Evolutionary conservation across 2,329 filamentous ascomycete genomes (phyloP), one percentile per base, ranked within the genome.

Genomic region (Sclerotinia borealis): DNA sequence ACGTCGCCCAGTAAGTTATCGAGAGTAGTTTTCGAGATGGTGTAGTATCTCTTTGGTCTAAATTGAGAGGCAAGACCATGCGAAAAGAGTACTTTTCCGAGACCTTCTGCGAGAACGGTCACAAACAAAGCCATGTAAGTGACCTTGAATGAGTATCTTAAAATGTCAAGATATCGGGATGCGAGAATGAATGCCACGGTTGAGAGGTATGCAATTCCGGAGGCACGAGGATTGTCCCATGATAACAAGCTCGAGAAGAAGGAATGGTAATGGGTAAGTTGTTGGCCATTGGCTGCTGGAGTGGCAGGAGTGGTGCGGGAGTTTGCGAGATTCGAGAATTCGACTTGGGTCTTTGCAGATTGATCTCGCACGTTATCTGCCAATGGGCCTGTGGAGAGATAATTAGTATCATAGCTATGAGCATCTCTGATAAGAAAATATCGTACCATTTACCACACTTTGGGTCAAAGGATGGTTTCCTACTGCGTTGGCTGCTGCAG

Each of bases 181-280:
- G 83, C 80, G 72, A 89, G 81, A 75, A 90, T 89, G 70, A 83
- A 73, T 52, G 80, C 71, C 64, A 89, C 78, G 66, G 83, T 78
- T 56, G 82, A 78, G 66, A 76, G 77, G 71, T 88, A 89, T 68
- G 86, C 85, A 72, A 90, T 85, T 62, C 78, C 84, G 34, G 87
- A 88, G 65, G 85, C 85, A 70, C 85, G 83, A 73, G 85, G 85
- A 74, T 87, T 86, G 73, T 87, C 81, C 85, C 87, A 89, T 69
- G 86, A 88, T 66, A 90, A 79, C 63, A 90, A 80, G 75, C 87
- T 85, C 58, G 82, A 83, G 76, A 90, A 89, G 77, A 89, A 85
- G 19, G 85, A 89, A 78, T 89, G 86, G 75, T 89, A 90, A 76
- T 88, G 85, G 64, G 85, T 88, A 72, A 88, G 76, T 58, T 82